Percentiles rank a stretch among this genome's conserved stretches.
Conservation (phyloP, 306 rosid genomes). For the Prunus mongolica region DNA sequence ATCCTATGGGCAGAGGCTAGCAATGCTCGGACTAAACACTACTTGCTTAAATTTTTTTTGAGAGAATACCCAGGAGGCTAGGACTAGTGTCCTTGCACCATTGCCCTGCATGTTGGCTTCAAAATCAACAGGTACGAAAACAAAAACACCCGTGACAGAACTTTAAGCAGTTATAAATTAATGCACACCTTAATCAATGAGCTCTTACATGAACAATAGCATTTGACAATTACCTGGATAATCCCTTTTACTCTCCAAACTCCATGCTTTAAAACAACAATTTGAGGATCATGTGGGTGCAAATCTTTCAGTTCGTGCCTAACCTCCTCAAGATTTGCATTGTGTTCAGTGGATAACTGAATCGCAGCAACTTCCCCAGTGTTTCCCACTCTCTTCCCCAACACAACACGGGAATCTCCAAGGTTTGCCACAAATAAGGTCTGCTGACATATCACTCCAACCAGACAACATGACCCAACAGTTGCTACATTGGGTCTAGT, state of each 20-base stretch:
- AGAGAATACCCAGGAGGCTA: background rate
- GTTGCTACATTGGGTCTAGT: conserved; percentile 65
- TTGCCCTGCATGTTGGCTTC: background rate
- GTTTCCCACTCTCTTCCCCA: conserved; percentile 82
- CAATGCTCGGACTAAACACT: background rate
- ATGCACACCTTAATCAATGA: background rate
- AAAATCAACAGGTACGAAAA: background rate
- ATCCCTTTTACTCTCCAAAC: conserved; percentile 98
- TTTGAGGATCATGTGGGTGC: conserved; percentile 79
- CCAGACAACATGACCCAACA: conserved; percentile 81
- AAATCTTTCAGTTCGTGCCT: conserved; percentile 67
- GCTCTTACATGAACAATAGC: background rate
- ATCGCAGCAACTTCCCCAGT: conserved; percentile 80
- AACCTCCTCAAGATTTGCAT: conserved; percentile 67
- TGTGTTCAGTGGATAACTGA: conserved; percentile 83
- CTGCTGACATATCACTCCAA: conserved; percentile 73
- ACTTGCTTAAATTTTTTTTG: background rate
- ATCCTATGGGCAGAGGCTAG: background rate
- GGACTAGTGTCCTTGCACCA: background rate
- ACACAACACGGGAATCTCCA: conserved; percentile 85
- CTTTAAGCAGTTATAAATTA: background rate
- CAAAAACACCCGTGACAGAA: background rate
- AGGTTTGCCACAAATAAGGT: conserved; percentile 74
- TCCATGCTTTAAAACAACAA: conserved; percentile 78
- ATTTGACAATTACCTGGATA: conserved; percentile 60